Evolutionary conservation across 176 grass and related monocot species (phyloP).

Genomic region (Cenchrus americanus): DNA sequence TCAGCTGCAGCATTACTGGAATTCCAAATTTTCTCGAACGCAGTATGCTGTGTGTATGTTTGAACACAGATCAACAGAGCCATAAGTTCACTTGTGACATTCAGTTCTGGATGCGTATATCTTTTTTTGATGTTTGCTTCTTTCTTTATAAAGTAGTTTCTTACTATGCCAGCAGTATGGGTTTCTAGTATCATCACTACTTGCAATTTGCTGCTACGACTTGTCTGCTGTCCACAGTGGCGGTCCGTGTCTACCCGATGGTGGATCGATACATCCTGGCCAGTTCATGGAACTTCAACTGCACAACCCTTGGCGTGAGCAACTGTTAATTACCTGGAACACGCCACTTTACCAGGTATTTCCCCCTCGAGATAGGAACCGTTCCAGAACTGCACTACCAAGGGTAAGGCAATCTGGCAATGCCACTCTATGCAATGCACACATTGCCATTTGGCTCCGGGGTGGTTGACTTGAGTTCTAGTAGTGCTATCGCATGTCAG

Average conservation of each 20-base stretch:
- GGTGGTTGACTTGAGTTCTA: neutral
- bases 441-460: conserved; percentile 4
- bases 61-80: conserved; percentile 6
- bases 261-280: conserved; percentile 25
- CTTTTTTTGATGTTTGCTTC: neutral
- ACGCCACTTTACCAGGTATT: conserved; percentile 1
- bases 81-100: neutral
- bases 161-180: neutral
- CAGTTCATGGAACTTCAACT: neutral
- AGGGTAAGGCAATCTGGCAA: neutral
- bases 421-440: neutral
- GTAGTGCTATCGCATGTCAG: conserved; percentile 25
- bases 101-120: neutral
- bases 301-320: neutral
- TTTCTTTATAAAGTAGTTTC: neutral
- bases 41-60: neutral
- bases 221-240: conserved; percentile 18
- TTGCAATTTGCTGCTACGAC: conserved; percentile 2
- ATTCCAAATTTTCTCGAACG: neutral
- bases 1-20: neutral
- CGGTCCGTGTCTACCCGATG: conserved; percentile 9
- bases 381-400: neutral
- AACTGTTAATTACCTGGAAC: neutral
- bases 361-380: neutral
- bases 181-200: neutral